Conservation (phyloP, 495 filamentous ascomycete species). For the Chaetomium cochliodes region DNA sequence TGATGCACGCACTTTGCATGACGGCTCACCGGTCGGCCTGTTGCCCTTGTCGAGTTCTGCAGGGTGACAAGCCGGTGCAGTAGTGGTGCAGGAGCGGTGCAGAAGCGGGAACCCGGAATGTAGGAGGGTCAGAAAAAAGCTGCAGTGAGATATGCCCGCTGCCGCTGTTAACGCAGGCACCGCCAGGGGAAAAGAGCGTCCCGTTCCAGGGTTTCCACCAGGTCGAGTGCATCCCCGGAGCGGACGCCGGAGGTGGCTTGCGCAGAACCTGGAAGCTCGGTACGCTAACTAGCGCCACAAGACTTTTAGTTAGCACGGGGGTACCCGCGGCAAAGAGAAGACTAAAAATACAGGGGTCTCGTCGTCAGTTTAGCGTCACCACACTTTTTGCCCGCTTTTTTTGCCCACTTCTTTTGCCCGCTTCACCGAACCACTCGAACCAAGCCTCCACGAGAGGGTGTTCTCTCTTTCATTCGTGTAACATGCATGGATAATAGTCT, state of each 20-base stretch:
- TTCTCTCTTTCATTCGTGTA: neutral
- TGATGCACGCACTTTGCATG: conserved; percentile 12
- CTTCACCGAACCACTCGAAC: conserved; percentile 8
- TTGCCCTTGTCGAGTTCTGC: neutral
- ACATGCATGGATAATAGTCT: neutral
- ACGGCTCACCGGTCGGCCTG: conserved; percentile 15
- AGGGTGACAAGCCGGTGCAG: conserved; percentile 16
- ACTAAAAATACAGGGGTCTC: neutral
- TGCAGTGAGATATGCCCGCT: neutral
- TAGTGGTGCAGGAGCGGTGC: neutral
- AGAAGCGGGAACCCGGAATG: conserved; percentile 2
- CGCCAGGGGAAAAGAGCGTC: neutral
- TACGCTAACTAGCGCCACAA: conserved; percentile 19
- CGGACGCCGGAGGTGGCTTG: conserved; percentile 22
- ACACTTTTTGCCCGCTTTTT: neutral
- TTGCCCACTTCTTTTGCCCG: neutral
- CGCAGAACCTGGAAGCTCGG: too few relatives aligned
- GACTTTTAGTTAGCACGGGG: conserved; percentile 21
- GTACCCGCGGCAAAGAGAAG: conserved; percentile 9
- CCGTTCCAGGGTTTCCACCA: conserved; percentile 21
- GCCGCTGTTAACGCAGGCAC: conserved; percentile 6
- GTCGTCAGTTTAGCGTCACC: neutral
- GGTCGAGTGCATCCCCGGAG: conserved; percentile 1
- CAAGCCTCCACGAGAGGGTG: neutral
- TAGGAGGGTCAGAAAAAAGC: conserved; percentile 5